These are phyloP conservation scores for Phytophthora agathidicida DNA, from an alignment of 352 stramenopile species.

Conservation along the genomic window DNA sequence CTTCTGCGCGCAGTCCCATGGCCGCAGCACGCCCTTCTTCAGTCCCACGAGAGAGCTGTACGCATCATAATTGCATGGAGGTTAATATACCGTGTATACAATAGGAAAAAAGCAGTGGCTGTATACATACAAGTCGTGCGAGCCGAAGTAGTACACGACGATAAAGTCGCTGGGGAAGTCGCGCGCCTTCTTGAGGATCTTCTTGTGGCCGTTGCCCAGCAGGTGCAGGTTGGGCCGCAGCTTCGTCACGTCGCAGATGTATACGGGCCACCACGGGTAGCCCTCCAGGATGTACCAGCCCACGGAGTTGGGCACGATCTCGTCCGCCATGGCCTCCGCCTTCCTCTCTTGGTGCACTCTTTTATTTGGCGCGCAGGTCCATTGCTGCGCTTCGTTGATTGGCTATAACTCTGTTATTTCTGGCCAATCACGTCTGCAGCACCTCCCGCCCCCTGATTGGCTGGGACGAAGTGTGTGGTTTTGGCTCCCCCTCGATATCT, in stretches of 20 bases:
- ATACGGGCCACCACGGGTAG: conserved; percentile 88
- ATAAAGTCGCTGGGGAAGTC: conserved; percentile 76
- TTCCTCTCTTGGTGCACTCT: too few relatives aligned
- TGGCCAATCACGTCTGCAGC: too few relatives aligned
- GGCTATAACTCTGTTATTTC: too few relatives aligned
- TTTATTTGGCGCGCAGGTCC: too few relatives aligned
- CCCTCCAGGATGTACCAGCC: conserved; percentile 88
- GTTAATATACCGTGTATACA: too few relatives aligned
- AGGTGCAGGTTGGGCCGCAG: conserved; percentile 68
- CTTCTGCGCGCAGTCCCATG: conserved; percentile 80
- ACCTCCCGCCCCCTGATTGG: too few relatives aligned
- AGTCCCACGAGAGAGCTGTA: conserved; percentile 58
- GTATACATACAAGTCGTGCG: conserved; percentile 75
- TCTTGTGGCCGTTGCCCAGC: conserved; percentile 69
- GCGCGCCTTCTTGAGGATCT: conserved; percentile 75
- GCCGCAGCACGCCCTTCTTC: conserved; percentile 69
- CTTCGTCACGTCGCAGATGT: conserved; percentile 82
- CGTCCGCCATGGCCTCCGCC: conserved; percentile 21
- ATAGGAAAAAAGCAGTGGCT: too few relatives aligned
- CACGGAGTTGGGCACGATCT: conserved; percentile 67
- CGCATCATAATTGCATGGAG: too few relatives aligned
- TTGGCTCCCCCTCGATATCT: conserved; percentile 16
- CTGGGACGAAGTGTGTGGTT: too few relatives aligned
- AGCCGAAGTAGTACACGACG: conserved; percentile 88
- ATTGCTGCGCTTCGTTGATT: too few relatives aligned